phyloP scores from a whole-genome alignment of 148 eudicot genomes.

The Vaccinium darrowii region DNA sequence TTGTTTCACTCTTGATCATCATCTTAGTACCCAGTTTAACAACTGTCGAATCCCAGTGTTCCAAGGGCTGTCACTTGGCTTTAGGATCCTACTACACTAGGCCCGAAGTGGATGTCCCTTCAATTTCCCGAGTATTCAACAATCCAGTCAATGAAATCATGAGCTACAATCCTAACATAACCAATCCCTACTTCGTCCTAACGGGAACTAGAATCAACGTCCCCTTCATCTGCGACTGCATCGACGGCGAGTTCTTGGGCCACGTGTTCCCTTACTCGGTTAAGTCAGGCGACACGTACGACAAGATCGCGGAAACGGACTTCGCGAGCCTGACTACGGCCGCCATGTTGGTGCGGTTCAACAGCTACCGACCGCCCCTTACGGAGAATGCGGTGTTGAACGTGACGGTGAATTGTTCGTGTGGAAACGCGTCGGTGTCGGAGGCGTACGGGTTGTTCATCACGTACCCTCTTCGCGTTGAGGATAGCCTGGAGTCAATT shows the following conservation, averaged over 20 bases:
- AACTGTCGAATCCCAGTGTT: conserved; percentile 35
- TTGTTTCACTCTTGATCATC: neutral
- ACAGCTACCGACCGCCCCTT: too few relatives aligned
- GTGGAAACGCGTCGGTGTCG: too few relatives aligned
- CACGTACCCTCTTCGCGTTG: too few relatives aligned
- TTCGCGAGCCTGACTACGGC: too few relatives aligned
- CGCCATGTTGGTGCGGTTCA: too few relatives aligned
- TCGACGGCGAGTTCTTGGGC: conserved; percentile 43
- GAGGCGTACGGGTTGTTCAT: too few relatives aligned
- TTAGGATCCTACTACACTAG: conserved; percentile 56
- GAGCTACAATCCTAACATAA: conserved; percentile 38
- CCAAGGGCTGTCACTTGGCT: conserved; percentile 52
- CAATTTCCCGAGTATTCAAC: conserved; percentile 15
- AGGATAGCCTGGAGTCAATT: too few relatives aligned
- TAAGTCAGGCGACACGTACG: too few relatives aligned
- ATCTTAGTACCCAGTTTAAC: neutral
- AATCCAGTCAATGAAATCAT: conserved; percentile 22
- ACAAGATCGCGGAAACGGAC: too few relatives aligned
- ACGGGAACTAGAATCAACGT: conserved; percentile 34
- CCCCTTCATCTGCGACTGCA: conserved; percentile 54
- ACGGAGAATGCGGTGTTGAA: too few relatives aligned
- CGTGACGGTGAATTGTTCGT: too few relatives aligned
- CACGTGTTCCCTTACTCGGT: conserved; percentile 24
- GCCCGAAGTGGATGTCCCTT: conserved; percentile 21
- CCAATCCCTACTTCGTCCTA: conserved; percentile 31